These are phyloP conservation scores for Colletotrichum phormii DNA, from an alignment of 2,329 filamentous ascomycete species.

Conservation along the genomic window DNA sequence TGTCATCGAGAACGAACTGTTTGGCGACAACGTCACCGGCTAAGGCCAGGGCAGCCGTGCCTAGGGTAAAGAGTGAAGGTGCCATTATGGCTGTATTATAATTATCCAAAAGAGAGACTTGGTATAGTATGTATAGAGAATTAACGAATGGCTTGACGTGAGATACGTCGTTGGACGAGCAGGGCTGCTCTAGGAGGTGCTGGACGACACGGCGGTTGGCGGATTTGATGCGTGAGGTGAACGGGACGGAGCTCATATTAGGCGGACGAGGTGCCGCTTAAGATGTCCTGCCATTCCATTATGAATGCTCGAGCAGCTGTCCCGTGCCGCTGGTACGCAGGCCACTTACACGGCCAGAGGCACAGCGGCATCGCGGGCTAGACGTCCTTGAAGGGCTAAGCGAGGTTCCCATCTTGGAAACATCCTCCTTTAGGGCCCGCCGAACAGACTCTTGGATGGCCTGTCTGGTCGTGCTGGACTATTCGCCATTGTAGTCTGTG, in stretches of 20 bases:
- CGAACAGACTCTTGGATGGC: background rate
- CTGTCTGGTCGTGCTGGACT: background rate
- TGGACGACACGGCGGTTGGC: conserved; percentile 28
- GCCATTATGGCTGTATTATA: conserved; percentile 49
- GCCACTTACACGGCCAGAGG: conserved; percentile 5
- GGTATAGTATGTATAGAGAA: conserved; percentile 25
- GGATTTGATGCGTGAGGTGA: conserved; percentile 19
- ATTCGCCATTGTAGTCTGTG: background rate
- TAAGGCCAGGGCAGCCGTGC: conserved; percentile 51
- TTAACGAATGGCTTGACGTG: conserved; percentile 56
- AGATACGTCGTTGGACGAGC: conserved; percentile 57
- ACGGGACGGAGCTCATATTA: background rate
- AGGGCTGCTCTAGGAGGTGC: conserved; percentile 42
- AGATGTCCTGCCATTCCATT: conserved; percentile 14
- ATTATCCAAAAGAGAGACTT: conserved; percentile 43
- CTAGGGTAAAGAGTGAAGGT: conserved; percentile 53
- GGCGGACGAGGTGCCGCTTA: conserved; percentile 22
- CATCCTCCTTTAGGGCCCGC: background rate
- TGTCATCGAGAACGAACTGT: conserved; percentile 53
- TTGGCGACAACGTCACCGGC: conserved; percentile 47
- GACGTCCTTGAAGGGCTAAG: background rate
- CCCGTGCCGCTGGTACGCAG: background rate
- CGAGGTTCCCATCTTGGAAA: background rate
- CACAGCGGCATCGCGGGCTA: background rate
- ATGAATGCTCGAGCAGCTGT: background rate